Evolutionary conservation across 78 protist species (phyloP).

Genomic region (Polysphondylium violaceum): DNA sequence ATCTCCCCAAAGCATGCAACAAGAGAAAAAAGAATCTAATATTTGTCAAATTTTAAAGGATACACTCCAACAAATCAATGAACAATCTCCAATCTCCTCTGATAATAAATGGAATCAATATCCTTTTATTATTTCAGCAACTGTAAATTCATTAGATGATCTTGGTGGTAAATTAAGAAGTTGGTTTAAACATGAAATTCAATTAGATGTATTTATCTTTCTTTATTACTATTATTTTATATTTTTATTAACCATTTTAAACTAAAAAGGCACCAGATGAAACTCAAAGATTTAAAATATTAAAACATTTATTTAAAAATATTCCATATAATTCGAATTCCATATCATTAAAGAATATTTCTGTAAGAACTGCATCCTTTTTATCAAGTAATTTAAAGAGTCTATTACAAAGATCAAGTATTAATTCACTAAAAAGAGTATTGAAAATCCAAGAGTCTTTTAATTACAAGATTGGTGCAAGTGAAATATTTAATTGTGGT

Average conservation of each 20-base stretch:
- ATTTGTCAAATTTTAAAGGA: constrained; percentile 32
- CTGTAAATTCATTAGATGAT: constrained; percentile 66
- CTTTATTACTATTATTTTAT: background rate
- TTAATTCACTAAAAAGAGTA: constrained; percentile 43
- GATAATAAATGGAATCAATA: background rate
- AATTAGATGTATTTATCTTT: constrained; percentile 35
- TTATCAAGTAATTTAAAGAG: constrained; percentile 22
- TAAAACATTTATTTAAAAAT: constrained; percentile 5
- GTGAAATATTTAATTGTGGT: constrained; percentile 62
- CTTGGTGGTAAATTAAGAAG: constrained; percentile 67
- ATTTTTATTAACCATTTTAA: constrained; percentile 50
- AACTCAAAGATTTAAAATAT: constrained; percentile 54
- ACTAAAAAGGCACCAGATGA: constrained; percentile 77
- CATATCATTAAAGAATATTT: constrained; percentile 54
- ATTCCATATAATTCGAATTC: constrained; percentile 35
- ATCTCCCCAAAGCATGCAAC: constrained; percentile 35
- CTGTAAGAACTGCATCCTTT: constrained; percentile 82
- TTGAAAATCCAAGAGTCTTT: background rate
- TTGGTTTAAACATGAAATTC: constrained; percentile 82
- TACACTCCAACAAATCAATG: constrained; percentile 3
- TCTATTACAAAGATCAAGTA: constrained; percentile 17
- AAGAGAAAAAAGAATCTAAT: constrained; percentile 71
- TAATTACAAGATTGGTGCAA: constrained; percentile 8
- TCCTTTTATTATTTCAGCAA: constrained; percentile 51
- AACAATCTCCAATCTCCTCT: background rate